Evolutionary conservation across 805 yeast genomes (phyloP), one percentile per base, ranked within the genome.

Genomic region (Lachancea meyersii): DNA sequence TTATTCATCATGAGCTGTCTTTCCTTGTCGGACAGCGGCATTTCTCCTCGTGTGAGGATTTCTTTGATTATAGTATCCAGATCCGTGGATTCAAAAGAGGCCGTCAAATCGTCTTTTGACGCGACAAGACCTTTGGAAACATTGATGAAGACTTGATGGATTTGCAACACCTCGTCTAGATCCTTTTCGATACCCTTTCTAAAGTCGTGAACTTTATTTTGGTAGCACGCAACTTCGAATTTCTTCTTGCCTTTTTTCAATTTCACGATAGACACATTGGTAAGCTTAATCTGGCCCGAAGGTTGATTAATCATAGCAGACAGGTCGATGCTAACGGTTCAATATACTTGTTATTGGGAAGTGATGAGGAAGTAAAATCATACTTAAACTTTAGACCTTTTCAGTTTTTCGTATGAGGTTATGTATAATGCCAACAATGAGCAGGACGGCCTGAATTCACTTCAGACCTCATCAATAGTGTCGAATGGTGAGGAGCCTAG

Each of bases 91-190:
- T 84, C 88, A 60, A 93, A 91, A 1, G 82, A 72, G 43, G 77
- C 73, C 49, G 73, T 67, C 18, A 93, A 68, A 45, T 91, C 97
- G 8, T 86, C 95, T 51, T 84, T 77, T 14, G 89, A 80, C 2
- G 97, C 97, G 1, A 86, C 89, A 48, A 80, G 87, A 2, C 98
- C 98, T 58, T 93, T 93, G 13, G 96, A 86, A 0, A 89, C 97
- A 57, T 93, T 93, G 27, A 79, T 61, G 56, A 93, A 93, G 1
- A 93, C 95, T 61, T 85, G 96, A n/a, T 88, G 96, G 41, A 93
- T 87, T 61, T 93, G 98, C 28, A 93, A 69, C 2, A 93, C 98
- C 59, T 93, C 98, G 66, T 93, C 97, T 7, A 93, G 62, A 60
- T 93, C 96, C 52, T 86, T 91, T 58, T 93, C 98, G 51, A 56